Conservation (phyloP, 257 asterid species). For the Anisodus acutangulus region DNA sequence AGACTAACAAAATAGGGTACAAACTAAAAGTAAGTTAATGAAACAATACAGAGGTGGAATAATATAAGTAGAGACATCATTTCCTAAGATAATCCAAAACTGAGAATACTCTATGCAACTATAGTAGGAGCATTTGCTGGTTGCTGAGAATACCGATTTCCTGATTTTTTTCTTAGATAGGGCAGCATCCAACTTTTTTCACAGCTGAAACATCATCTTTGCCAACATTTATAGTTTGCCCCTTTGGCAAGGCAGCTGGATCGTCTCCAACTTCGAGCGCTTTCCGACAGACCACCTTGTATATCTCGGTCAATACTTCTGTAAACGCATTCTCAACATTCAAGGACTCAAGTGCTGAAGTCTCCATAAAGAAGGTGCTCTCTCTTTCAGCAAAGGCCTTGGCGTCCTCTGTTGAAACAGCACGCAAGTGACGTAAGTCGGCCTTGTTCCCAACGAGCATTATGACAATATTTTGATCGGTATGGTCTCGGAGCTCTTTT, state of each 20-base stretch:
- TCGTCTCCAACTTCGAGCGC: slow-evolving; percentile 67
- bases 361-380: slow-evolving; percentile 63
- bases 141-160: slow-evolving; percentile 11
- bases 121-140: background rate
- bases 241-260: slow-evolving; percentile 65
- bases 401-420: slow-evolving; percentile 66
- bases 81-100: slow-evolving; percentile 30
- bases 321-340: slow-evolving; percentile 73
- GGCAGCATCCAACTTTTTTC: slow-evolving; percentile 64
- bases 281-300: slow-evolving; percentile 65
- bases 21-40: slow-evolving; percentile 19
- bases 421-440: slow-evolving; percentile 65
- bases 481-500: slow-evolving; percentile 73
- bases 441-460: slow-evolving; percentile 82
- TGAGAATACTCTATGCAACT: background rate
- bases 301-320: slow-evolving; percentile 63
- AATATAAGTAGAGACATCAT: background rate
- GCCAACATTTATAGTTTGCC: slow-evolving; percentile 53
- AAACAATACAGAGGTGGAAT: slow-evolving; percentile 1
- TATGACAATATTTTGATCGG: slow-evolving; percentile 68
- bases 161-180: slow-evolving; percentile 37
- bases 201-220: slow-evolving; percentile 64
- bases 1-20: background rate
- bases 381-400: slow-evolving; percentile 61
- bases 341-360: slow-evolving; percentile 74